A percentile compares a stretch with the other conserved stretches of the same genome.
These are phyloP conservation scores for Boletus rubropictus DNA, from an alignment of 768 basidiomycete species.

Conservation along the genomic window DNA sequence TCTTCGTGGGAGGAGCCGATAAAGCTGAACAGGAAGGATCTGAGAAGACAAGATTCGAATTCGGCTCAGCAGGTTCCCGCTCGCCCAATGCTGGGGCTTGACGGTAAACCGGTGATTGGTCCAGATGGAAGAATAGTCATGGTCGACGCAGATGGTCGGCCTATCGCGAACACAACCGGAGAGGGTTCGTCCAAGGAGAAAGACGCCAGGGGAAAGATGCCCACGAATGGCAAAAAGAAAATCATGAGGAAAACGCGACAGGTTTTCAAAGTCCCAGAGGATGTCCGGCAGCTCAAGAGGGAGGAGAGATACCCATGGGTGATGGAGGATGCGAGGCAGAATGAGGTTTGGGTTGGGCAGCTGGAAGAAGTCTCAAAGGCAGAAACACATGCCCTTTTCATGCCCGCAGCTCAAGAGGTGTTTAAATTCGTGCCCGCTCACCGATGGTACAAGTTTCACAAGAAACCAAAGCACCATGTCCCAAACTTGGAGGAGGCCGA, in stretches of 20 bases:
- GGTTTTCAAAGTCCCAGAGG: conserved; percentile 78
- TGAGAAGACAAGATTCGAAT: conserved; percentile 43
- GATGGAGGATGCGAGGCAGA: conserved; percentile 69
- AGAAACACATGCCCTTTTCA: conserved; percentile 75
- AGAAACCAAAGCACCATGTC: conserved; percentile 69
- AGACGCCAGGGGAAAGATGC: conserved; percentile 40
- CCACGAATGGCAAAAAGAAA: conserved; percentile 54
- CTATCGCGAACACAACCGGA: conserved; percentile 41
- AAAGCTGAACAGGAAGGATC: conserved; percentile 83
- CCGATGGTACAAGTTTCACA: conserved; percentile 91
- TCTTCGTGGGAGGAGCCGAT: conserved; percentile 66
- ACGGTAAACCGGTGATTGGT: conserved; percentile 81
- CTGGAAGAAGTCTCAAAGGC: conserved; percentile 72
- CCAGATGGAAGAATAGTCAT: conserved; percentile 71
- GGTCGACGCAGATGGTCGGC: conserved; percentile 74
- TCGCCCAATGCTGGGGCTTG: conserved; percentile 70
- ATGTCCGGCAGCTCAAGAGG: conserved; percentile 66
- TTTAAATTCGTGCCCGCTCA: conserved; percentile 87
- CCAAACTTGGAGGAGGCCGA: conserved; percentile 64
- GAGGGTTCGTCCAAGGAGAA: conserved; percentile 30
- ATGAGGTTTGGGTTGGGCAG: conserved; percentile 75
- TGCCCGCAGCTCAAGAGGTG: conserved; percentile 72
- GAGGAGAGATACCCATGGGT: conserved; percentile 93
- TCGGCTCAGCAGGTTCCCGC: conserved; percentile 47
- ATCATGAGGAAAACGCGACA: conserved; percentile 79